A percentile compares a stretch with the other conserved stretches of the same genome.
Evolutionary conservation across 495 filamentous ascomycete genomes (phyloP).

Genomic region (Podospora pseudopauciseta): DNA sequence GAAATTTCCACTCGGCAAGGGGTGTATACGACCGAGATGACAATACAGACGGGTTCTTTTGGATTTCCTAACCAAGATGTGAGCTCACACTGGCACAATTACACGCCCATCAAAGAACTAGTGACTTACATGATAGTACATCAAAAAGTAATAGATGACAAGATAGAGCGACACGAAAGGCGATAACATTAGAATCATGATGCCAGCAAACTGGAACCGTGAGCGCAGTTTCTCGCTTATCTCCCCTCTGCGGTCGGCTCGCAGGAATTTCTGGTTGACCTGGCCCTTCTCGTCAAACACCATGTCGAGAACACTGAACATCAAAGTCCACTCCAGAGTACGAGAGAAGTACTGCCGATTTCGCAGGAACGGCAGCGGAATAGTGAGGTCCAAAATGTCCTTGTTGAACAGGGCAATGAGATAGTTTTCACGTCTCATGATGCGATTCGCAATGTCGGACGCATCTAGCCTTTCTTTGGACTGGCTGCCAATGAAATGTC

Average conservation of each 20-base stretch:
- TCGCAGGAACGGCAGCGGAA: conserved; percentile 78
- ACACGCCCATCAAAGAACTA: not conserved
- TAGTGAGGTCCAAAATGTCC: conserved; percentile 80
- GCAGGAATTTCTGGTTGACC: conserved; percentile 76
- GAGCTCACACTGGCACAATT: conserved; percentile 9
- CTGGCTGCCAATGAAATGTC: conserved; percentile 71
- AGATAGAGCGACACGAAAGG: conserved; percentile 82
- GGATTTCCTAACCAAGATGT: conserved; percentile 64
- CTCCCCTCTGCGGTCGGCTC: conserved; percentile 70
- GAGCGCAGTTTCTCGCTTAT: conserved; percentile 70
- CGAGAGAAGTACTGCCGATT: conserved; percentile 74
- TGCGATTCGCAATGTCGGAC: conserved; percentile 91
- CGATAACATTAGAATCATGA: conserved; percentile 81
- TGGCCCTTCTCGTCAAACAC: conserved; percentile 87
- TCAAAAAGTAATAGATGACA: conserved; percentile 82
- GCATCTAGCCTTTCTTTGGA: conserved; percentile 96
- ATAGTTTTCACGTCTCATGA: conserved; percentile 97
- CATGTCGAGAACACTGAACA: conserved; percentile 84
- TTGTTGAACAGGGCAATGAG: conserved; percentile 96
- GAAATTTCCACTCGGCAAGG: conserved; percentile 95
- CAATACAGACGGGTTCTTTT: conserved; percentile 77
- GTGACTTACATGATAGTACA: conserved; percentile 72
- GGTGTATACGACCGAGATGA: conserved; percentile 86
- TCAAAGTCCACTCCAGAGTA: conserved; percentile 84
- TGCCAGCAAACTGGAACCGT: conserved; percentile 74